Base-by-base conservation (phyloP, 176 grass and related monocot genomes). In the Zizania latifolia region DNA sequence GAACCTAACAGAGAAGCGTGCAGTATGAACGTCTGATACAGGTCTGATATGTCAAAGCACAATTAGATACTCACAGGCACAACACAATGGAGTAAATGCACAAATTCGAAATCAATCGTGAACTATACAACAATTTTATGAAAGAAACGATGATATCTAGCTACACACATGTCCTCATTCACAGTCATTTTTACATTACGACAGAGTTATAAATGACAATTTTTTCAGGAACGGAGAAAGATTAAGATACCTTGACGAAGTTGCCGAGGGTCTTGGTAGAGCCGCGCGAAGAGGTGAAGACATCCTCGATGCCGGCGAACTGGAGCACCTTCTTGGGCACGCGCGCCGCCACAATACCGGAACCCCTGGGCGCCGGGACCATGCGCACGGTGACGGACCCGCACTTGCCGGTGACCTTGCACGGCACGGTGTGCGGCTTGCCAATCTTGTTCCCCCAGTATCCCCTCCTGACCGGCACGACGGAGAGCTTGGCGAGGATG, bases 401-500 rank as follows among this genome's bases (percentile, higher is more conserved):
- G 2, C 85, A 94, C 82, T 94, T 94, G 0, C 88, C 92, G 1
- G 92, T 90, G 40, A 94, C 92, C 71, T 94, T 94, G 82, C 92
- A 94, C 0, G 92, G 87, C 34, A 90, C 88, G 4, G 92, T 94
- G 82, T 86, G 92, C 0, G 82, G 92, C 79, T 79, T 53, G 0
- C 92, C 88, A 1, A 94, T 94, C 88, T 94, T 94, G 78, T 94
- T 94, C 15, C 92, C 91, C 88, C 88, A 94, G 82, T 83, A 94
- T 0, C 92, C 88, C 70, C 82, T 90, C 78, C 92, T 68, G 29
- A 94, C 78, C 13, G 92, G 92, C 12, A 90, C 61, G 0, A 94
- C 44, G 0, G 88, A 94, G 46, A 94, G 78, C 74, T 88, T 94
- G 59, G 92, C 92, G 15, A 94, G 82, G 51, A 94, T 86, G 53